Conservation (phyloP, 129 eudicot genomes). For the Heracleum sosnowskyi region DNA sequence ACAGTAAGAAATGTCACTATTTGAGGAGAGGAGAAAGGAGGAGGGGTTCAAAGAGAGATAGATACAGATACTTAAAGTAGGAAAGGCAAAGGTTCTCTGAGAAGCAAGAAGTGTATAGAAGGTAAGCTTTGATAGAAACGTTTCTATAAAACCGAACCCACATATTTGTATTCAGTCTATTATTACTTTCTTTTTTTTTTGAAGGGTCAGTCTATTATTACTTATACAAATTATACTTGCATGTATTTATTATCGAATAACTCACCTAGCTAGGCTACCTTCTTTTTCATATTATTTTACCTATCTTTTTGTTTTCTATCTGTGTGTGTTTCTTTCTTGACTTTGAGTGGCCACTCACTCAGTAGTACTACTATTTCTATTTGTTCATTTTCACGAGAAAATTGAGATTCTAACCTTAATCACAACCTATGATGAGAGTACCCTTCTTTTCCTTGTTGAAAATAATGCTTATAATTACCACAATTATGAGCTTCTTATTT, state of each 20-base stretch:
- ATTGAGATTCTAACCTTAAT: slow-evolving; percentile 36
- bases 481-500: slow-evolving; percentile 20
- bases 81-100: slow-evolving; percentile 44
- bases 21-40: not conserved
- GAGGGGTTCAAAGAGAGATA: slow-evolving; percentile 7
- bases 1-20: slow-evolving; percentile 13
- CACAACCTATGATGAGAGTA: slow-evolving; percentile 36
- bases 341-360: slow-evolving; percentile 27
- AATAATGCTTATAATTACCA: slow-evolving; percentile 34
- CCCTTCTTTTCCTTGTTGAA: slow-evolving; percentile 23
- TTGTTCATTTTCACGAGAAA: slow-evolving; percentile 22
- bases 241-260: slow-evolving; percentile 25
- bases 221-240: not conserved
- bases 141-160: slow-evolving; percentile 29
- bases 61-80: slow-evolving; percentile 33
- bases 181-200: no score
- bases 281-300: slow-evolving; percentile 17
- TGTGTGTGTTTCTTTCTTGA: slow-evolving; percentile 32
- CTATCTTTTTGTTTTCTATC: slow-evolving; percentile 39
- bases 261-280: slow-evolving; percentile 14
- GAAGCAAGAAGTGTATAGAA: slow-evolving; percentile 38
- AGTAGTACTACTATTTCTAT: not conserved
- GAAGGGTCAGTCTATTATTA: not conserved
- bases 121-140: slow-evolving; percentile 45
- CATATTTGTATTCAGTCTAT: not conserved